phyloP scores from a whole-genome alignment of 148 eudicot species.

The Amaranthus palmeri region DNA sequence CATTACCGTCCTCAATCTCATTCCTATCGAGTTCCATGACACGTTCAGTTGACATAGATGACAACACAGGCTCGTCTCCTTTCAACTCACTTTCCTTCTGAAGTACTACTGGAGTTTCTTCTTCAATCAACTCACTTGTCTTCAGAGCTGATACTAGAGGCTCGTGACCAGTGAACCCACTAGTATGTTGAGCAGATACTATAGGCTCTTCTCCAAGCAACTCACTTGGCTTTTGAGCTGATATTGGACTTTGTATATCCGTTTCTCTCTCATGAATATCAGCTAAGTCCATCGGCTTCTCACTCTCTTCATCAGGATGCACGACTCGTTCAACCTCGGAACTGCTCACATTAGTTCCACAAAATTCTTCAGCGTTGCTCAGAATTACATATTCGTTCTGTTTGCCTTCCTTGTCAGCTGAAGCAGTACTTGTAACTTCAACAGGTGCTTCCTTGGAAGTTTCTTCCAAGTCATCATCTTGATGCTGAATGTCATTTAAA shows the following conservation, averaged over 20 bases:
- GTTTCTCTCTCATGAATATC: slow-evolving; percentile 25
- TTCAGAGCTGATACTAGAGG: slow-evolving; percentile 14
- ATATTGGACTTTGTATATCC: slow-evolving; percentile 21
- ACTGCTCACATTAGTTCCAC: slow-evolving; percentile 20
- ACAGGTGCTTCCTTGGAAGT: slow-evolving; percentile 28
- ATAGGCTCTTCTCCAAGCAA: slow-evolving; percentile 25
- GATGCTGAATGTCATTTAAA: slow-evolving; percentile 8
- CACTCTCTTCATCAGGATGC: slow-evolving; percentile 27
- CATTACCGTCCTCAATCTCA: slow-evolving; percentile 23
- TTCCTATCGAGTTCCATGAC: slow-evolving; percentile 26
- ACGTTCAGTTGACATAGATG: slow-evolving; percentile 28
- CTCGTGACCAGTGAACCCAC: slow-evolving; percentile 28
- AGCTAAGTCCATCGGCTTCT: slow-evolving; percentile 22
- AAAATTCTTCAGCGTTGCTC: slow-evolving; percentile 30
- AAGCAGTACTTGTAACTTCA: slow-evolving; percentile 21
- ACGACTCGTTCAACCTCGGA: slow-evolving; percentile 5
- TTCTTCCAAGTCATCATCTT: slow-evolving; percentile 15
- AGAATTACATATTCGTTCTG: slow-evolving; percentile 19
- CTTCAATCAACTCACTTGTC: slow-evolving; percentile 18
- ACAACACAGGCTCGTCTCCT: slow-evolving; percentile 27
- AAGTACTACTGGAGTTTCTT: slow-evolving; percentile 22
- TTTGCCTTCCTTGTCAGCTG: slow-evolving; percentile 22
- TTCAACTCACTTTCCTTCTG: slow-evolving; percentile 18
- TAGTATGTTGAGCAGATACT: slow-evolving; percentile 16
- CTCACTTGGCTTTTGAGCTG: slow-evolving; percentile 14